phyloP scores from a whole-genome alignment of 2,329 filamentous ascomycete genomes.

The Blastomyces gilchristii region DNA sequence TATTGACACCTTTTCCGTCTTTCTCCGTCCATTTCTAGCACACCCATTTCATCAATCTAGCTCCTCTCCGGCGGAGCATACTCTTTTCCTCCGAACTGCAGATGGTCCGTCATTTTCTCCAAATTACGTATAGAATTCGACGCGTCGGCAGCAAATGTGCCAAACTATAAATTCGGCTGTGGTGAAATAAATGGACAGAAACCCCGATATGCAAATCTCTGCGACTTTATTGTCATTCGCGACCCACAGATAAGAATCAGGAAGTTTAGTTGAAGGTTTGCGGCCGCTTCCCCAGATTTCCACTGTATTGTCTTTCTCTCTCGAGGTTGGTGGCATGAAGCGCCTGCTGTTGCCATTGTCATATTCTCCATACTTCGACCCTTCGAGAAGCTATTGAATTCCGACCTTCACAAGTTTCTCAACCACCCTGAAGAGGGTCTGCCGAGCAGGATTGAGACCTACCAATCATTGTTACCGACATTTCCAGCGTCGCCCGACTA shows the following conservation, averaged over 20 bases:
- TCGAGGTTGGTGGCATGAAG: constrained; percentile 1
- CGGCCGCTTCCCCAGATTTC: background rate
- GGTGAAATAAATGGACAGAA: background rate
- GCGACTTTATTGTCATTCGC: background rate
- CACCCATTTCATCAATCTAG: background rate
- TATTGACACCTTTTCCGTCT: background rate
- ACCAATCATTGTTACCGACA: constrained; percentile 12
- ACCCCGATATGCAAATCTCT: background rate
- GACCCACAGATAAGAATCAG: background rate
- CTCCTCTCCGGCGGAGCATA: background rate
- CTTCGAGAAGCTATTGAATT: background rate
- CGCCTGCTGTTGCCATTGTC: background rate
- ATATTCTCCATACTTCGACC: background rate
- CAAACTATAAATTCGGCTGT: background rate
- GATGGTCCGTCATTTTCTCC: background rate
- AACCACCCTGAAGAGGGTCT: background rate
- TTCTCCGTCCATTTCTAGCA: background rate
- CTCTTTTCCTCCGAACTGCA: background rate
- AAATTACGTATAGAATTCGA: background rate
- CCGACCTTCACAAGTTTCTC: background rate
- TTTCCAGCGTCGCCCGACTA: constrained; percentile 9
- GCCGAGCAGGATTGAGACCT: constrained; percentile 2
- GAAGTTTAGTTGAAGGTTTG: background rate
- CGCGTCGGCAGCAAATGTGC: background rate
- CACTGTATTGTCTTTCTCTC: background rate